phyloP scores from a whole-genome alignment of 371 early-diverging fungal species.

The Haplosporangium sp. region DNA sequence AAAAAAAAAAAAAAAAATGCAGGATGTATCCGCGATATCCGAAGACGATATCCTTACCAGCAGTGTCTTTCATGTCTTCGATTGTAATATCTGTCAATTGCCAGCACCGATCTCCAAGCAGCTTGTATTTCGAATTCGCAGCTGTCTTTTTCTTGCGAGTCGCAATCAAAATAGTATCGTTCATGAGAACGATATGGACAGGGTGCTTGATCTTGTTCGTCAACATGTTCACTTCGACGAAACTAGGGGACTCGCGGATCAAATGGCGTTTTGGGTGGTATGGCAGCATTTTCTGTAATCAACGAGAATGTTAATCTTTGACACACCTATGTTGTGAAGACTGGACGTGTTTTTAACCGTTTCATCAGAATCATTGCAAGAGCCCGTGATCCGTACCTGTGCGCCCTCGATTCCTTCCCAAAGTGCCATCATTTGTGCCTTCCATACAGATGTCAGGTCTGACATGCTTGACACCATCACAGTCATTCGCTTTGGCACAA shows the following conservation, averaged over 20 bases:
- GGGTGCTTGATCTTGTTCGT: slow-evolving; percentile 79
- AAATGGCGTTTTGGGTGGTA: slow-evolving; percentile 81
- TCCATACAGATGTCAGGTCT: slow-evolving; percentile 68
- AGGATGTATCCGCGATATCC: not conserved
- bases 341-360: too few species aligned
- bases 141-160: slow-evolving; percentile 77
- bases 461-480: slow-evolving; percentile 58
- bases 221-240: slow-evolving; percentile 82
- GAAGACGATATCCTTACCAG: slow-evolving; percentile 58
- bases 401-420: slow-evolving; percentile 86
- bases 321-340: too few species aligned
- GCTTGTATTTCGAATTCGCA: slow-evolving; percentile 70
- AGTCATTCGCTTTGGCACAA: slow-evolving; percentile 56
- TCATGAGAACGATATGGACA: slow-evolving; percentile 83
- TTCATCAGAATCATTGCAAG: not conserved
- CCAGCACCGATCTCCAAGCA: slow-evolving; percentile 87
- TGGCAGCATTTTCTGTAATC: slow-evolving; percentile 75
- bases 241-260: slow-evolving; percentile 80
- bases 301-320: not conserved
- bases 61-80: slow-evolving; percentile 83
- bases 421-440: slow-evolving; percentile 73
- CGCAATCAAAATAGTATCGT: slow-evolving; percentile 83
- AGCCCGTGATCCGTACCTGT: slow-evolving; percentile 57
- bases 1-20: not conserved
- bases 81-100: slow-evolving; percentile 77